phyloP scores from a whole-genome alignment of 1,139 yeast genomes.

The Nakaseomyces bracarensis region DNA sequence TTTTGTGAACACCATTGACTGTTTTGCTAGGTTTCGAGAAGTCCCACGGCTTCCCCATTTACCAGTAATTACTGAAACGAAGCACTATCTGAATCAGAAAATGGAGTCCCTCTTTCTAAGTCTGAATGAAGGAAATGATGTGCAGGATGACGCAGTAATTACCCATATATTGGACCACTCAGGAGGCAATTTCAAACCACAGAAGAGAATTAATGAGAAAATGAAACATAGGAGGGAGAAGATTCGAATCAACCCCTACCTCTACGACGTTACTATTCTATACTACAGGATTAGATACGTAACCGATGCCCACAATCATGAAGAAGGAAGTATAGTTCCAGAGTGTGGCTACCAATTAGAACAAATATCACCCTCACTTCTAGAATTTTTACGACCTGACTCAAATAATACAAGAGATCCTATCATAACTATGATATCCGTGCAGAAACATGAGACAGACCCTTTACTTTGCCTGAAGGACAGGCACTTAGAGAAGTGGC shows the following conservation, averaged over 20 bases:
- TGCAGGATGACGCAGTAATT: conserved; percentile 8
- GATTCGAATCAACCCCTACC: conserved; percentile 21
- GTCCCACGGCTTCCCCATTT: conserved; percentile 17
- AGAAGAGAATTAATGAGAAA: background rate
- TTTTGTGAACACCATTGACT: conserved; percentile 41
- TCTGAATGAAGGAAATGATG: conserved; percentile 19
- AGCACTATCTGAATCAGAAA: conserved; percentile 12
- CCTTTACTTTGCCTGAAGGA: conserved; percentile 44
- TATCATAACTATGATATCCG: conserved; percentile 42
- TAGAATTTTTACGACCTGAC: conserved; percentile 44
- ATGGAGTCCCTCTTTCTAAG: conserved; percentile 28
- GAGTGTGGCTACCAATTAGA: conserved; percentile 29
- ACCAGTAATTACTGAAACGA: conserved; percentile 13
- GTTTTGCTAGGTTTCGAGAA: conserved; percentile 41
- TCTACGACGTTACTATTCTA: conserved; percentile 44
- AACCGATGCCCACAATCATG: conserved; percentile 18
- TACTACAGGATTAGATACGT: conserved; percentile 35
- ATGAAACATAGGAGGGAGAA: conserved; percentile 13
- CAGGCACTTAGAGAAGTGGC: conserved; percentile 55
- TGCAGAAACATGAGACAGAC: conserved; percentile 41
- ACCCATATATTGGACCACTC: conserved; percentile 8
- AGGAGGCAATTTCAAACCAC: background rate
- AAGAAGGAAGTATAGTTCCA: conserved; percentile 16
- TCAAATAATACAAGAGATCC: conserved; percentile 29
- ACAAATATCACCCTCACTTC: conserved; percentile 43